Conservation (phyloP, 2,329 filamentous ascomycete genomes). For the Ceratocystis papillata region DNA sequence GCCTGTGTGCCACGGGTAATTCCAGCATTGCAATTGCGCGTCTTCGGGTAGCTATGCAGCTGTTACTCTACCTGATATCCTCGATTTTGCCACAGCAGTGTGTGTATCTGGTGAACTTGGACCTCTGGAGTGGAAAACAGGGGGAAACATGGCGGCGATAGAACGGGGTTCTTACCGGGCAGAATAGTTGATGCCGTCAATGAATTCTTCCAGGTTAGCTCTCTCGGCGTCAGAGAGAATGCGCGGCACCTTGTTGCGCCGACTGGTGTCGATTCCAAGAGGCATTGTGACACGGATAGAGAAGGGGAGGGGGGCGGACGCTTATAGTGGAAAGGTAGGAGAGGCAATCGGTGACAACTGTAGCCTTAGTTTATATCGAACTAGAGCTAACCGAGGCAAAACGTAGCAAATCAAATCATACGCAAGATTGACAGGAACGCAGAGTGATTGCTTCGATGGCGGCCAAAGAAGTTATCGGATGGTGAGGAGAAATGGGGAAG, state of each 20-base stretch:
- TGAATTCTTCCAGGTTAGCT: slow-evolving; percentile 75
- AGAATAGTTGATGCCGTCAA: slow-evolving; percentile 92
- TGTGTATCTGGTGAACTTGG: background rate
- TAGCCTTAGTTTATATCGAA: background rate
- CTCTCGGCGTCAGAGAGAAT: slow-evolving; percentile 71
- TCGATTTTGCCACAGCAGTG: background rate
- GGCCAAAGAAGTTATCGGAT: background rate
- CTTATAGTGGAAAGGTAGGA: background rate
- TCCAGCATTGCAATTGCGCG: background rate
- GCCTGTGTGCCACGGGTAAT: background rate
- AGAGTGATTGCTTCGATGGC: background rate
- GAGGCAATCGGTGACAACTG: background rate
- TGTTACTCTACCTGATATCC: too few species aligned
- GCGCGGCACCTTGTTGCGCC: slow-evolving; percentile 79
- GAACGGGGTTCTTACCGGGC: slow-evolving; percentile 52
- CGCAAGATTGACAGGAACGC: background rate
- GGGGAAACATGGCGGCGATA: background rate
- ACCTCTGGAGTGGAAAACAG: background rate
- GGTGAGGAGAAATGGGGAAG: background rate
- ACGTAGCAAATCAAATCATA: background rate
- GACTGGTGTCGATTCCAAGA: slow-evolving; percentile 61
- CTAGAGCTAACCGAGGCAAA: background rate
- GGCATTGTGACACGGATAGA: slow-evolving; percentile 22
- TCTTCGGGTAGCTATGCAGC: background rate
- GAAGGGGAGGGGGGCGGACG: background rate